phyloP scores from a whole-genome alignment of 1,284 basidiomycete genomes.

The Vanrija humicola region DNA sequence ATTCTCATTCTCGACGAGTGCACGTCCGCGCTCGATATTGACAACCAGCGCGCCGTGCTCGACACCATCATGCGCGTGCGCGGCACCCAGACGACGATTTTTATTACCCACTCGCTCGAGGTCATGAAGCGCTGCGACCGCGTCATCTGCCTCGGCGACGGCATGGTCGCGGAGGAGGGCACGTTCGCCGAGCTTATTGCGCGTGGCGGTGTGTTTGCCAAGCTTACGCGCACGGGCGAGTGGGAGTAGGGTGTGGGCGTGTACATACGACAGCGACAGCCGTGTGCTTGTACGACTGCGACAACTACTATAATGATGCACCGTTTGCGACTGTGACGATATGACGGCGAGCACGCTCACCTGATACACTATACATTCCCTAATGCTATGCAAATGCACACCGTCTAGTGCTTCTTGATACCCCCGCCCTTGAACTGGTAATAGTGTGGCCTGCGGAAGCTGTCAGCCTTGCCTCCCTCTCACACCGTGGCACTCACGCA shows the following conservation, averaged over 20 bases:
- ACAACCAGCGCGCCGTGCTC: constrained; percentile 74
- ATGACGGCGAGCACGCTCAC: too few relatives aligned
- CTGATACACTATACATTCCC: too few relatives aligned
- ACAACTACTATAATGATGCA: too few relatives aligned
- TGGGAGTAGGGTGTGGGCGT: constrained; percentile 59
- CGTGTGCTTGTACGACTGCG: too few relatives aligned
- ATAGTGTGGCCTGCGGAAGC: constrained; percentile 37
- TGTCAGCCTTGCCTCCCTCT: neutral
- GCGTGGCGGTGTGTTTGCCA: constrained; percentile 70
- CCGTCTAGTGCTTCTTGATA: constrained; percentile 36
- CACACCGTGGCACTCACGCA: constrained; percentile 38
- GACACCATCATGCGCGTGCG: constrained; percentile 67
- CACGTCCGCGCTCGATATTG: constrained; percentile 80
- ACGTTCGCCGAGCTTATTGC: constrained; percentile 67
- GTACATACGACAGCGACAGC: too few relatives aligned
- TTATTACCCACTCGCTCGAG: constrained; percentile 88
- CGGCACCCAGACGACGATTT: constrained; percentile 70
- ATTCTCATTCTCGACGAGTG: constrained; percentile 93
- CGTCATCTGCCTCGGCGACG: constrained; percentile 74
- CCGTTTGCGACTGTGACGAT: too few relatives aligned
- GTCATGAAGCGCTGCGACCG: constrained; percentile 91
- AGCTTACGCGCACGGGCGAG: constrained; percentile 78
- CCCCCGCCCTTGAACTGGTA: constrained; percentile 45
- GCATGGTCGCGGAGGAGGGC: constrained; percentile 73
- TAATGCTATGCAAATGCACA: too few relatives aligned